Percentiles rank a stretch among this genome's conserved stretches.
Conservation (phyloP, 2,329 filamentous ascomycete species). For the Didymella pomorum region DNA sequence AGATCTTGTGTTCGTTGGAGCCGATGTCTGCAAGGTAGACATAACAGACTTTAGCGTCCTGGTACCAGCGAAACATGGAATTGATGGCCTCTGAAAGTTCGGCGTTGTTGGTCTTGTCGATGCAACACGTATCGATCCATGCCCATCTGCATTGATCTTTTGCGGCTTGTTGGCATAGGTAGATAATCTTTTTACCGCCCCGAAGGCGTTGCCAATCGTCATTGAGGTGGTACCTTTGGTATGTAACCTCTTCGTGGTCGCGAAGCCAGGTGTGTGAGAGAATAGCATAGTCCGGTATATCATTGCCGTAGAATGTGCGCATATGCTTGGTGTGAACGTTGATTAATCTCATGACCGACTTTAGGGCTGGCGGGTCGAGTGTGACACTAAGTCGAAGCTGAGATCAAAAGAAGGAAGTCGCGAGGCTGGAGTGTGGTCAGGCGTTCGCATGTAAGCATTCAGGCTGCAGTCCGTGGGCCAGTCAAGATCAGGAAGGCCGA, state of each 20-base stretch:
- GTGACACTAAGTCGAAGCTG: neutral
- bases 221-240: no score
- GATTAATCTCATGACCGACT: neutral
- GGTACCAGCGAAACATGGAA: conserved; percentile 19
- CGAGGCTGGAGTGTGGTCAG: no score
- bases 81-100: neutral
- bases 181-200: neutral
- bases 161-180: neutral
- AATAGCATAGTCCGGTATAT: neutral
- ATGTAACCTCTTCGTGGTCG: neutral
- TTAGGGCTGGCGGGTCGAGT: no score
- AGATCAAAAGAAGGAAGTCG: neutral
- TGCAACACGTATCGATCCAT: neutral
- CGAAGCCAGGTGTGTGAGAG: neutral
- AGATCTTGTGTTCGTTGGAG: neutral
- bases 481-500: no score
- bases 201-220: neutral
- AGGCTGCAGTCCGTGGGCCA: no score
- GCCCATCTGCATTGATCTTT: neutral
- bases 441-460: no score
- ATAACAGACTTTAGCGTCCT: conserved; percentile 12
- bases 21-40: conserved; percentile 4
- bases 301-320: neutral
- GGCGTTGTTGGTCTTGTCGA: neutral
- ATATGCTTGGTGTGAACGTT: neutral